phyloP scores from a whole-genome alignment of 2,329 filamentous ascomycete genomes.

The Arthrobotrys sinensis region DNA sequence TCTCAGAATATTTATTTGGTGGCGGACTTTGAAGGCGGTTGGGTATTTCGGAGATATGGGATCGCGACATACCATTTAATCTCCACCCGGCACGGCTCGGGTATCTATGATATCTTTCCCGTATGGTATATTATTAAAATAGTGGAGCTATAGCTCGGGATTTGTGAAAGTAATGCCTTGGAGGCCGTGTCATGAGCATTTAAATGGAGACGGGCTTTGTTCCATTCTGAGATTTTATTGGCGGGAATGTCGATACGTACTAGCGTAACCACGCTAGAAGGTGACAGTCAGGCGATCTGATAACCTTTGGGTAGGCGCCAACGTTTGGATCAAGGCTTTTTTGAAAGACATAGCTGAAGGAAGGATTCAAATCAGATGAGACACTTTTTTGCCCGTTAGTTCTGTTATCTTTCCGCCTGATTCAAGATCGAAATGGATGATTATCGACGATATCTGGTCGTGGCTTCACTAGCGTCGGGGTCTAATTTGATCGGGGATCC shows the following conservation, averaged over 20 bases:
- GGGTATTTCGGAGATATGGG: slow-evolving; percentile 20
- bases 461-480: background rate
- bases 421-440: background rate
- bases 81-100: slow-evolving; percentile 43
- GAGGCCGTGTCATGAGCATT: background rate
- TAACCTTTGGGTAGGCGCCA: background rate
- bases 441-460: slow-evolving; percentile 5
- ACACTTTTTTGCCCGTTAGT: background rate
- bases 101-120: slow-evolving; percentile 31
- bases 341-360: background rate
- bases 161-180: slow-evolving; percentile 3
- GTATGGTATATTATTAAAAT: background rate
- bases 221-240: background rate
- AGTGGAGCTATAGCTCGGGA: slow-evolving; percentile 10
- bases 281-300: slow-evolving; percentile 4
- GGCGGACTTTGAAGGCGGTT: background rate
- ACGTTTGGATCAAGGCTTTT: background rate
- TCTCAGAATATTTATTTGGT: background rate
- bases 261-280: background rate
- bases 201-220: background rate
- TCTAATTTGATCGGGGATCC: background rate
- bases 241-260: background rate
- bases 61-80: slow-evolving; percentile 9
- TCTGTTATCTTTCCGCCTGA: background rate
- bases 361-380: slow-evolving; percentile 9